Base-by-base conservation (phyloP, 306 rosid species). In the Aeschynomene evenia region DNA sequence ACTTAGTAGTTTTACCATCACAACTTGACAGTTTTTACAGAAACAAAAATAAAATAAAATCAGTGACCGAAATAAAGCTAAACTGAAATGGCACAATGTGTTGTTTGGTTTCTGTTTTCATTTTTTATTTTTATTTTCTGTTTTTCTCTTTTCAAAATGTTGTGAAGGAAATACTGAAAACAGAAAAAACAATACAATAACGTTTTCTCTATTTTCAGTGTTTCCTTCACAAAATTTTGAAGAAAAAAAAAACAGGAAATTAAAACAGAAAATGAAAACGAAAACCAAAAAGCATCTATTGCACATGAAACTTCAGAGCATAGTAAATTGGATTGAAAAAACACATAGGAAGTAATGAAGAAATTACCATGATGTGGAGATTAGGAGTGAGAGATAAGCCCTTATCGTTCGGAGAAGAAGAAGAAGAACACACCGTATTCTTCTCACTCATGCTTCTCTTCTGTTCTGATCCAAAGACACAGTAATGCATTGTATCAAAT, bases 301-400 rank as follows among this genome's bases (percentile, higher is more conserved):
- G n/a, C n/a, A n/a, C n/a, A n/a, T n/a, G 9, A 73, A 61, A 19
- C 19, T 48, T 66, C 43, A 57, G 14, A 67, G 45, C 60, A 37
- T 19, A 37, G 50, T 26, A 50, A 18, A 28, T 45, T 15, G 46
- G 53, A 37, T 5, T 13, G 19, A 37, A 50, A n/a, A 28, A 28
- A 43, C 31, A 49, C 26, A 7, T 10, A 37, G 43, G 43, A 11
- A 11, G 11, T 0, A 9, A 37, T 0, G 43, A 37, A 7, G 9
- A 4, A 9, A 37, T 59, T 82, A 82, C 86, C 83, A 62, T 29
- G 70, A 78, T 74, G 15, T 78, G 75, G 43, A 78, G 69, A 59
- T 70, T 59, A 10, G 77, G 80, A 67, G 46, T 70, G 7, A 52
- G 55, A 18, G 75, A 65, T 69, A 78, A 82, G 54, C 28, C 49